phyloP scores from a whole-genome alignment of 2,329 filamentous ascomycete species.

The Fusarium poae region DNA sequence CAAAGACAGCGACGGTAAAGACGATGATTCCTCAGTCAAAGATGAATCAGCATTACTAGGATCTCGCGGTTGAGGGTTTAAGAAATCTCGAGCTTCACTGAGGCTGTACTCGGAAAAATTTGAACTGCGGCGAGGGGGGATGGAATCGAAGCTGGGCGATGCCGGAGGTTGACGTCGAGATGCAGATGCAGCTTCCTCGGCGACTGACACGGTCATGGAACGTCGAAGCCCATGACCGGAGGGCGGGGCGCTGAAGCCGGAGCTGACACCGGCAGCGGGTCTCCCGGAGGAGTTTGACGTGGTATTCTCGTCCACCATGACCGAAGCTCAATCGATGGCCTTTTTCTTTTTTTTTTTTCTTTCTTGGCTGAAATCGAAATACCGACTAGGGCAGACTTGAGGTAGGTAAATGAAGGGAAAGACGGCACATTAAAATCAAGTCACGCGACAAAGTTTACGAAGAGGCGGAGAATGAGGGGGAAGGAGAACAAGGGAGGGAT shows the following conservation, averaged over 20 bases:
- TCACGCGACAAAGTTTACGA: constrained; percentile 38
- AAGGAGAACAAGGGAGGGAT: constrained; percentile 11
- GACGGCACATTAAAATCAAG: constrained; percentile 24
- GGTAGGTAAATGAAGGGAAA: constrained; percentile 2
- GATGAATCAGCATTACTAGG: constrained; percentile 51
- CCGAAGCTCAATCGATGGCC: constrained; percentile 19
- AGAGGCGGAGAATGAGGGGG: constrained; percentile 7
- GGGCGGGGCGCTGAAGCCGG: constrained; percentile 43
- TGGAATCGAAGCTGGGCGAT: constrained; percentile 47
- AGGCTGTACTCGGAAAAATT: constrained; percentile 82
- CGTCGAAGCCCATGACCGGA: constrained; percentile 58
- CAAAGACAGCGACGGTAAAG: constrained; percentile 85
- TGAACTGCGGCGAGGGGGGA: constrained; percentile 75
- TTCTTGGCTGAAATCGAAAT: not conserved
- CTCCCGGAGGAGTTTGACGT: constrained; percentile 38
- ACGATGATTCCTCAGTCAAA: constrained; percentile 66
- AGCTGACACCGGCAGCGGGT: constrained; percentile 48
- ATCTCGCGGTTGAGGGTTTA: constrained; percentile 64
- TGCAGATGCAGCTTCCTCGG: constrained; percentile 32
- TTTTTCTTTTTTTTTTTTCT: constrained; percentile 6
- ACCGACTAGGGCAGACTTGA: constrained; percentile 7
- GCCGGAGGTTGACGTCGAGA: constrained; percentile 26
- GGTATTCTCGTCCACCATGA: constrained; percentile 41
- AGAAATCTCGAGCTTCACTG: constrained; percentile 76
- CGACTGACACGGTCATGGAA: constrained; percentile 56